Base-by-base conservation (phyloP, 1,139 yeast species). In the Hansenula lynferdii region DNA sequence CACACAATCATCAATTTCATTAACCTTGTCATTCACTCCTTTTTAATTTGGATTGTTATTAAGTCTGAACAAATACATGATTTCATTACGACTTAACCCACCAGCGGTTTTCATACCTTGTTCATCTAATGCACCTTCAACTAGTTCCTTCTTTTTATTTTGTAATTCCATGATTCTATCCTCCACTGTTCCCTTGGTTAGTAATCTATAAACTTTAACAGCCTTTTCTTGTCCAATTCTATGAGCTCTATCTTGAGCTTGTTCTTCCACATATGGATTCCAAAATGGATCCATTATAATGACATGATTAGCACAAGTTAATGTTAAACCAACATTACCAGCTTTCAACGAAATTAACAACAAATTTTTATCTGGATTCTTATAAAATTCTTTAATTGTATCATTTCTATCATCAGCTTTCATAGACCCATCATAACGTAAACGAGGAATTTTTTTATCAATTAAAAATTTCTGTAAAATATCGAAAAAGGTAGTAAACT, bases 241-340 rank as follows among this genome's bases (percentile, higher is more conserved):
- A 62, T 92, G 92, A 7, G 94, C 95, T 49, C 98, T 76, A 59
- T 87, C 97, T 75, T 85, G 87, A 0, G 97, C 97, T 62, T 90
- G 97, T 35, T 85, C 95, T 61, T 90, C 97, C 4, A 90, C 96
- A 60, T 74, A 90, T 1, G 97, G 97, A 56, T 90, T 90, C 97
- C 97, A 90, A 57, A 87, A 90, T 14, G 97, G 97, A 58, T 90
- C 97, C 69, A 86, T 74, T 11, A 90, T 74, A 37, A 90, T 77
- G 10, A 90, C 95, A 58, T 87, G 96, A 30, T 87, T 84, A 0
- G 97, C 97, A 64, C 95, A 85, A 0, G 97, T 90, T 47, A 90
- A 69, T 0, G 97, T 90, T 45, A 90, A 69, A 7, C 97, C 97
- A 12, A 89, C 92, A 57, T 86, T 89, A 51, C 97, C 97, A 1